Base-by-base conservation (phyloP, 139 green algal species). In the Gonium pectorale region DNA sequence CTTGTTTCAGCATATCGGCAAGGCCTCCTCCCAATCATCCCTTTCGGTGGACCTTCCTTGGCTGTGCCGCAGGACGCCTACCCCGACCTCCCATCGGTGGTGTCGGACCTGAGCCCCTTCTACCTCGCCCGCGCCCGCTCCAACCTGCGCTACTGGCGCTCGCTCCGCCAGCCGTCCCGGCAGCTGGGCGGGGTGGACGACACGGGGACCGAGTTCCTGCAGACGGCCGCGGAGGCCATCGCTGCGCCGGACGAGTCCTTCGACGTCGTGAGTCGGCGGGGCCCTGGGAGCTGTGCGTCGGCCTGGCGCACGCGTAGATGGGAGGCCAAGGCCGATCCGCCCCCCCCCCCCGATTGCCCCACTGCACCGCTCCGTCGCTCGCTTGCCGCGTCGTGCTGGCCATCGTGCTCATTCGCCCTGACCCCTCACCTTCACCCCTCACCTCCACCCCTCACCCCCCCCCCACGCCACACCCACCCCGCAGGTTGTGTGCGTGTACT, bases 91-190 rank as follows among this genome's bases (percentile, higher is more conserved):
- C 66, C 80, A 56, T 83, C 93, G 33, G 95, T 95, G 19, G 73
- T 90, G 7, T 86, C 90, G 26, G 96, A 98, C 85, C 87, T 98
- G 52, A 94, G 85, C 5, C 95, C 95, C 62, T 97, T 95, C 90
- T 98, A 98, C 89, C 93, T 98, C 60, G 70, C 89, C 22, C 86
- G 92, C 38, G 93, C 94, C 3, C 84, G 94, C 13, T 60, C 85
- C 31, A 96, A 95, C 87, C 52, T 96, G 56, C 22, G 62, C 29
- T 90, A 95, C 80, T 97, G 95, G 95, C 86, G 89, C 89, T 5
- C 80, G 64, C 29, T 71, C 74, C 46, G 94, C 3, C 87, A 85
- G 43, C 66, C 81, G 26, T 59, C 59, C 29, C 63, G 81, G 31
- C 15, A 94, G 81, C 77, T 95, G 70, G 89, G 89, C 4, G 92